Evolutionary conservation across 495 filamentous ascomycete species (phyloP).

Genomic region (Penicillium manginii): DNA sequence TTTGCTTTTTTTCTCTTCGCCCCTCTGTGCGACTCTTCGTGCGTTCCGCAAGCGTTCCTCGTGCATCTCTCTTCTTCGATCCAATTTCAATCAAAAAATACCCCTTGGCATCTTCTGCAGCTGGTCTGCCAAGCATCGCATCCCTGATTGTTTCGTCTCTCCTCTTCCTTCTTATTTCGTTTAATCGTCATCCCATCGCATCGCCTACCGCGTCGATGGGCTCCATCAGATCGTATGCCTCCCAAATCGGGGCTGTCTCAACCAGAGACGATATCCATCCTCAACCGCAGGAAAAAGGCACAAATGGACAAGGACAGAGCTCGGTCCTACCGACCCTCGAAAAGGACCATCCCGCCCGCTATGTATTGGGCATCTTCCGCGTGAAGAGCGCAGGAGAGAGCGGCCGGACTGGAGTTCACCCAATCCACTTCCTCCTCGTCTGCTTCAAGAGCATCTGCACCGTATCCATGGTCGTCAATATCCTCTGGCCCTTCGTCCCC

Average conservation of each 20-base stretch:
- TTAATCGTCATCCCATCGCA: not conserved
- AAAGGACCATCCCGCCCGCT: constrained; percentile 23
- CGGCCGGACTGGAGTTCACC: constrained; percentile 64
- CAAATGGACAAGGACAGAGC: constrained; percentile 11
- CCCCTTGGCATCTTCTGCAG: constrained; percentile 1
- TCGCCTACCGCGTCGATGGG: constrained; percentile 16
- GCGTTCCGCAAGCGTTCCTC: not conserved
- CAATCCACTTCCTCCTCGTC: constrained; percentile 61
- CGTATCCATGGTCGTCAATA: constrained; percentile 60
- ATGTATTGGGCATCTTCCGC: constrained; percentile 37
- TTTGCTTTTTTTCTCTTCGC: not conserved
- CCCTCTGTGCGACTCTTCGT: not conserved
- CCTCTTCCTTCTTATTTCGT: not conserved
- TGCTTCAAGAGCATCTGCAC: constrained; percentile 62
- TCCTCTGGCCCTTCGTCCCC: constrained; percentile 78
- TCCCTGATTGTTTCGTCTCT: not conserved
- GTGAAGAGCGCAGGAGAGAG: constrained; percentile 67
- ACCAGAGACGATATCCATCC: constrained; percentile 4
- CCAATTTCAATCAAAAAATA: not conserved
- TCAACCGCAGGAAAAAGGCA: constrained; percentile 18
- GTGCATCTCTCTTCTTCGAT: constrained; percentile 1
- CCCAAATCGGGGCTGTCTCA: constrained; percentile 7
- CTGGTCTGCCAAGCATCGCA: constrained; percentile 2
- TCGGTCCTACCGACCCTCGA: constrained; percentile 36
- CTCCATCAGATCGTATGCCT: constrained; percentile 21